Conservation (phyloP, 441 rosid genomes). For the Gossypium schwendimanii region DNA sequence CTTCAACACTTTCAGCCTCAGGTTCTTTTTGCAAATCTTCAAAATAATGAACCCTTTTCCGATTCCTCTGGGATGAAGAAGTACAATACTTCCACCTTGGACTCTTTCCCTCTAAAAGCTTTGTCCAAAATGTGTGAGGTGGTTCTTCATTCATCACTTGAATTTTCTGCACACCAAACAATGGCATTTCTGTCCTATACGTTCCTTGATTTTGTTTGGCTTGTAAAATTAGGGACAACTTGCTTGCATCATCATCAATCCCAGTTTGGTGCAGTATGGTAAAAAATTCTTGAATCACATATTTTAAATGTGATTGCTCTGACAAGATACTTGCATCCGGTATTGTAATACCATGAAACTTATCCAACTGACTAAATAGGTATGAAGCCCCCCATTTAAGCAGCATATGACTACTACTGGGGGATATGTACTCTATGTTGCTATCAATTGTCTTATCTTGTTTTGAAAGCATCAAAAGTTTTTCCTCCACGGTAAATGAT, state of each 20-base stretch:
- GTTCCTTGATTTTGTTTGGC: conserved; percentile 49
- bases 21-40: conserved; percentile 21
- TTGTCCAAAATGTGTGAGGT: conserved; percentile 70
- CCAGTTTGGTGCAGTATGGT: conserved; percentile 39
- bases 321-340: conserved; percentile 16
- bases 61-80: conserved; percentile 48
- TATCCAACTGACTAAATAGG: conserved; percentile 55
- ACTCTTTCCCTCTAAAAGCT: conserved; percentile 44
- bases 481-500: conserved; percentile 73
- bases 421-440: conserved; percentile 36
- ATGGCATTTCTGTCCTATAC: conserved; percentile 37
- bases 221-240: conserved; percentile 39
- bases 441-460: conserved; percentile 43
- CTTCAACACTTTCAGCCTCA: conserved; percentile 27
- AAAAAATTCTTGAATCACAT: conserved; percentile 48
- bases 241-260: conserved; percentile 28
- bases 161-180: conserved; percentile 56
- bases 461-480: conserved; percentile 59
- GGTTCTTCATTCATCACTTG: conserved; percentile 41
- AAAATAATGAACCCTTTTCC: conserved; percentile 51
- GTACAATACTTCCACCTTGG: conserved; percentile 67
- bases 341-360: conserved; percentile 38
- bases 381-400: conserved; percentile 83
- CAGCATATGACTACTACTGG: conserved; percentile 41
- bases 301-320: conserved; percentile 31